phyloP scores from a whole-genome alignment of 192 early-diverging fungal genomes.

The Podila minutissima region DNA sequence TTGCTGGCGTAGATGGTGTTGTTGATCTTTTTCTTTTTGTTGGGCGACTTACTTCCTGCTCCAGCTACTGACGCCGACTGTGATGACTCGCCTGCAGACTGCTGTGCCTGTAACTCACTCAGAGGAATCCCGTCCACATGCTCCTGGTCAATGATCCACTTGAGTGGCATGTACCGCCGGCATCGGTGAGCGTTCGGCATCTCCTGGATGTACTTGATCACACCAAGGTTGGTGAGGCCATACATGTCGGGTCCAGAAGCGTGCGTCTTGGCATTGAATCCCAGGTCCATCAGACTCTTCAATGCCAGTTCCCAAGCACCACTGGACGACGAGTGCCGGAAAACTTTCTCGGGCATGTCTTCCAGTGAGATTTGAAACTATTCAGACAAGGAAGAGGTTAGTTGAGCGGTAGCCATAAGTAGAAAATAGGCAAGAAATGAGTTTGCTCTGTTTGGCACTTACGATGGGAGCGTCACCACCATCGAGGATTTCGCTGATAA shows the following conservation, averaged over 20 bases:
- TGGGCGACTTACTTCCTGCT: conserved; percentile 28
- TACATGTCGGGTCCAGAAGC: conserved; percentile 79
- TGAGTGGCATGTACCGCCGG: conserved; percentile 48
- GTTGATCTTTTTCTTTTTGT: conserved; percentile 46
- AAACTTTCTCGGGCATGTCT: conserved; percentile 69
- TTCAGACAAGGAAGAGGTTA: neutral
- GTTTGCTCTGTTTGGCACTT: conserved; percentile 12
- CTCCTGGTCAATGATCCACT: conserved; percentile 48
- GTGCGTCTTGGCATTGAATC: conserved; percentile 74
- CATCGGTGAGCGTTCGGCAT: conserved; percentile 53
- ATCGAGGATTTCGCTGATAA: conserved; percentile 75
- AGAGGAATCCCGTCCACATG: conserved; percentile 6
- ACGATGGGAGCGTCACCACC: conserved; percentile 67
- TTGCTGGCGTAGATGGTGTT: conserved; percentile 50
- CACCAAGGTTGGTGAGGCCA: conserved; percentile 70
- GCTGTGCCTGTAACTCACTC: neutral
- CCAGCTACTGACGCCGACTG: conserved; percentile 1
- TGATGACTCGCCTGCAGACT: neutral
- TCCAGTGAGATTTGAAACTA: conserved; percentile 76
- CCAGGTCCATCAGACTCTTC: conserved; percentile 66
- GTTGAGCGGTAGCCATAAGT: neutral
- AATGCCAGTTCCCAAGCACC: conserved; percentile 77
- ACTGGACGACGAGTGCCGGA: conserved; percentile 70
- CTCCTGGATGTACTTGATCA: conserved; percentile 79
- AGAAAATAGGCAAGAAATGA: neutral